Evolutionary conservation across 139 green algal genomes (phyloP).

Genomic region (Tetradesmus lagerheimii): DNA sequence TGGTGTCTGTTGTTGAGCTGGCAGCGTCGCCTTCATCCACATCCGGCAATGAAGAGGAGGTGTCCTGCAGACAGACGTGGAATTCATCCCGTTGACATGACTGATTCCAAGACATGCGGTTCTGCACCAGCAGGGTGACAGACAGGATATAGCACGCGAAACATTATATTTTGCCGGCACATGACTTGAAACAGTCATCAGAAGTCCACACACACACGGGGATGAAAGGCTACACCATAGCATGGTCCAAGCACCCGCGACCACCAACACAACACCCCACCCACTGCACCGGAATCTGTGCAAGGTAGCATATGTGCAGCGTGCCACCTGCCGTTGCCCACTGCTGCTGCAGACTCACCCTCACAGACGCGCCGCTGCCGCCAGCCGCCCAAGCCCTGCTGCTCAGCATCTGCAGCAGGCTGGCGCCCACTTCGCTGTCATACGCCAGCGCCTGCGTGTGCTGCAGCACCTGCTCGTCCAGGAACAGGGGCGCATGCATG

Average conservation of each 20-base stretch:
- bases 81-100: no score
- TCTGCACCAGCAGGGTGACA: no score
- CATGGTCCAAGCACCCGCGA: no score
- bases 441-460: slow-evolving; percentile 18
- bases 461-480: slow-evolving; percentile 73
- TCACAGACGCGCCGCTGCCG: background rate
- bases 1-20: background rate
- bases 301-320: no score
- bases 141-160: no score
- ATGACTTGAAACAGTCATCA: no score
- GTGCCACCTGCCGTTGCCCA: background rate
- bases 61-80: background rate
- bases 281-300: no score
- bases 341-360: background rate
- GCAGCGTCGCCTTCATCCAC: background rate
- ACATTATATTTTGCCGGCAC: no score
- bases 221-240: no score
- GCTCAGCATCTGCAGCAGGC: slow-evolving; percentile 70
- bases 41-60: background rate
- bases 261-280: no score
- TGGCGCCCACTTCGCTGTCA: slow-evolving; percentile 43
- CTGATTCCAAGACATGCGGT: no score
- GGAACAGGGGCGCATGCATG: slow-evolving; percentile 69
- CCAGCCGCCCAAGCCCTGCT: background rate
- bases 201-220: no score